Base-by-base conservation (phyloP, 2,329 filamentous ascomycete species). In the Exophiala alcalophila region DNA sequence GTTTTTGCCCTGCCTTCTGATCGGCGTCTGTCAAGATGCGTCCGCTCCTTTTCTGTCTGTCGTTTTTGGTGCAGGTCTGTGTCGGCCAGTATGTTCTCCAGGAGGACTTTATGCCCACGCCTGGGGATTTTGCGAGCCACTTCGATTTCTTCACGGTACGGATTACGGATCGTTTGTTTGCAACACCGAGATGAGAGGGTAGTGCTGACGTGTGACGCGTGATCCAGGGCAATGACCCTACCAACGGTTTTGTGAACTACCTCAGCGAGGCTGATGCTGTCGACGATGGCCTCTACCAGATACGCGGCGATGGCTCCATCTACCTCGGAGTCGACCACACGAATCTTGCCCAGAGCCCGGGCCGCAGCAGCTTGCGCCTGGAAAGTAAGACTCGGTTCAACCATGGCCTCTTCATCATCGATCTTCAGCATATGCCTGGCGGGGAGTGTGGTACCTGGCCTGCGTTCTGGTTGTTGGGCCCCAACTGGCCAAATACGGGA, bases 301-400 rank as follows among this genome's bases (percentile, higher is more conserved):
- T 71, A 50, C 61, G 6, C n/a, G 20, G 70, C 27, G 66, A 75
- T 41, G 67, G 69, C 37, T 71, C 69, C 44, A 69, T 87, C 57
- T 84, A 81, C 61, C 74, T 89, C 37, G 84, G 84, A 31, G 80
- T 84, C 25, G 84, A 89, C 62, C 65, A 73, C 58, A 72, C 62
- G 40, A 83, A 79, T 18, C 51, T 62, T 27, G 74, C 76, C 44
- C 74, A 76, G 0, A 56, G 66, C 20, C 67, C 65, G 2, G 86
- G 86, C 21, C 83, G 87, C 29, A 68, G 71, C 31, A 88, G 84
- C 15, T 78, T 88, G 19, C 81, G 87, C n/a, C 65, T 94, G n/a
- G 76, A 78, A 33, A 84, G 81, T 63, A 81, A 77, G 38, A 69
- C 76, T 35, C 61, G 68, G 3, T 89, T 80, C 60, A 76, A 72